Conservation (phyloP, 2,329 filamentous ascomycete species). For the Penicillium sp. region DNA sequence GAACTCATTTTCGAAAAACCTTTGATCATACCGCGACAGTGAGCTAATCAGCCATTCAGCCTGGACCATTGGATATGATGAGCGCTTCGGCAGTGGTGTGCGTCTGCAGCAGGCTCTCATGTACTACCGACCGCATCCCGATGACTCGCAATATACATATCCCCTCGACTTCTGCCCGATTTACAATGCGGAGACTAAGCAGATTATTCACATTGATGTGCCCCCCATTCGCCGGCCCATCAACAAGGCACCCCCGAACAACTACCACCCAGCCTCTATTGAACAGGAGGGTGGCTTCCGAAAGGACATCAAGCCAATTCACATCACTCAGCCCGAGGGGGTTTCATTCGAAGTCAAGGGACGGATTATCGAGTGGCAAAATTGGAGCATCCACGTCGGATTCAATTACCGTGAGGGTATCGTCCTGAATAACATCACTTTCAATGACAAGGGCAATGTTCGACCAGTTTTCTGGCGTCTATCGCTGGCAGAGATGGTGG, state of each 20-base stretch:
- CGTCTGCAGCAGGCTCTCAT: slow-evolving; percentile 90
- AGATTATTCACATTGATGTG: slow-evolving; percentile 82
- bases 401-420: slow-evolving; percentile 96
- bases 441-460: slow-evolving; percentile 77
- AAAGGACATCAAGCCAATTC: slow-evolving; percentile 79
- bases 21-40: not conserved
- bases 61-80: slow-evolving; percentile 94
- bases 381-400: slow-evolving; percentile 89
- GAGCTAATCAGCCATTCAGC: slow-evolving; percentile 48
- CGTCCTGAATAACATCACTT: slow-evolving; percentile 86
- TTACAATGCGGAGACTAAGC: slow-evolving; percentile 76
- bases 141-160: slow-evolving; percentile 88
- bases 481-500: slow-evolving; percentile 91
- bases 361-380: slow-evolving; percentile 81
- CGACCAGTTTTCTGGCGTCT: slow-evolving; percentile 86
- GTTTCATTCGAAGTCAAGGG: slow-evolving; percentile 82
- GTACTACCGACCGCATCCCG: slow-evolving; percentile 86
- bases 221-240: slow-evolving; percentile 76
- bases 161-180: slow-evolving; percentile 94
- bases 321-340: slow-evolving; percentile 85
- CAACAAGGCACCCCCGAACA: slow-evolving; percentile 71
- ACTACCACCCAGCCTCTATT: slow-evolving; percentile 77
- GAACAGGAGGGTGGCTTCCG: slow-evolving; percentile 75
- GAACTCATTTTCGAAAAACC: no score
- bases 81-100: slow-evolving; percentile 77